A percentile compares a stretch with the other conserved stretches of the same genome.
These are phyloP conservation scores for Quillaja saponaria DNA, from an alignment of 306 rosid species.

Conservation along the genomic window DNA sequence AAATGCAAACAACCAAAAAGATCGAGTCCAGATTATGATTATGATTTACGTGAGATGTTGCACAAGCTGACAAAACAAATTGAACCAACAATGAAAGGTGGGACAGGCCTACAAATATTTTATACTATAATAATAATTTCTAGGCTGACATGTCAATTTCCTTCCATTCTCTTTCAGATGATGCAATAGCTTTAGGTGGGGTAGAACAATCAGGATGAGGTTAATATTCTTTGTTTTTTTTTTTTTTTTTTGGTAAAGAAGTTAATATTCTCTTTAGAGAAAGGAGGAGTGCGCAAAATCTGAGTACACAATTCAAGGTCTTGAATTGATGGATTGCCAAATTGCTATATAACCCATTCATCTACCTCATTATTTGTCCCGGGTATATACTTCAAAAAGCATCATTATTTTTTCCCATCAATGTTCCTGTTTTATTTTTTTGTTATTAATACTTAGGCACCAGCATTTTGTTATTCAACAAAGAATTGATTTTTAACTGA, in stretches of 20 bases:
- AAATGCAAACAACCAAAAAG: not conserved
- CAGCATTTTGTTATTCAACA: not conserved
- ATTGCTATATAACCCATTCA: conserved; percentile 31
- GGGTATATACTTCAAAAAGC: conserved; percentile 36
- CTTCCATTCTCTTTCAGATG: conserved; percentile 28
- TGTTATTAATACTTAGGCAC: too few relatives aligned
- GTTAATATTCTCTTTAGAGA: conserved; percentile 2
- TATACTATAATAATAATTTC: conserved; percentile 25
- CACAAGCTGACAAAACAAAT: conserved; percentile 32
- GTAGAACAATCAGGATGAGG: conserved; percentile 39
- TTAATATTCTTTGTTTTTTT: too few relatives aligned
- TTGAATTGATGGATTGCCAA: conserved; percentile 38
- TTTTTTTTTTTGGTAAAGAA: too few relatives aligned
- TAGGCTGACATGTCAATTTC: conserved; percentile 45
- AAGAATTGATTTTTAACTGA: conserved; percentile 13
- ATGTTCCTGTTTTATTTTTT: not conserved
- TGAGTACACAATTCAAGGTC: conserved; percentile 35
- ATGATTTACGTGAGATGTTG: conserved; percentile 23
- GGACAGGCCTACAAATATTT: conserved; percentile 5
- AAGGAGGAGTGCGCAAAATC: conserved; percentile 10
- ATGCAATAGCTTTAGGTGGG: conserved; percentile 37
- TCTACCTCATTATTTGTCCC: conserved; percentile 29
- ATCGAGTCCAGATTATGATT: not conserved
- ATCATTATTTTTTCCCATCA: not conserved
- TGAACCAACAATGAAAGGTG: not conserved